A percentile compares a stretch with the other conserved stretches of the same genome.
These are phyloP conservation scores for Exophiala dermatitidis DNA, from an alignment of 2,329 filamentous ascomycete genomes.

Conservation along the genomic window DNA sequence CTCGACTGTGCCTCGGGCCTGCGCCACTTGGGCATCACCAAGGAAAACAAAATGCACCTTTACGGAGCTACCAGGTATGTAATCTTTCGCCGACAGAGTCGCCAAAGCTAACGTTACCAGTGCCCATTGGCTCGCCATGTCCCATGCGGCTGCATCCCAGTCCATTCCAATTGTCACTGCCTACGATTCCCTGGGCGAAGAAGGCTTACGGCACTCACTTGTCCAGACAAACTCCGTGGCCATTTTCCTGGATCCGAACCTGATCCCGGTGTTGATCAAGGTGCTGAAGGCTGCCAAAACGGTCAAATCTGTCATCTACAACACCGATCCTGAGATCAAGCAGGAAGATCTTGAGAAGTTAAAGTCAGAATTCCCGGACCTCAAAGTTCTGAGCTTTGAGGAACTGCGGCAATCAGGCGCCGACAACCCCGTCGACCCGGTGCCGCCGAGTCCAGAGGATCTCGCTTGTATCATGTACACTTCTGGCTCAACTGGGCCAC, in stretches of 20 bases:
- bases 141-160: constrained; percentile 72
- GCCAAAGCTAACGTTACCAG: constrained; percentile 38
- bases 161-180: constrained; percentile 80
- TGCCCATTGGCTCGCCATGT: constrained; percentile 74
- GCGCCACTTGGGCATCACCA: constrained; percentile 63
- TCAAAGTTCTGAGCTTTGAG: constrained; percentile 47
- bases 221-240: constrained; percentile 30
- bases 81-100: neutral
- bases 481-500: constrained; percentile 75
- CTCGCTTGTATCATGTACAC: constrained; percentile 71
- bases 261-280: constrained; percentile 45
- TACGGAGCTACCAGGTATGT: constrained; percentile 73
- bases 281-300: constrained; percentile 48
- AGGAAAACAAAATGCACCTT: constrained; percentile 65
- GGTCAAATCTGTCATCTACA: constrained; percentile 49
- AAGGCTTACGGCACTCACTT: constrained; percentile 32
- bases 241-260: constrained; percentile 33
- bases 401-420: constrained; percentile 47
- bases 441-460: constrained; percentile 63
- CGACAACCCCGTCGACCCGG: constrained; percentile 60
- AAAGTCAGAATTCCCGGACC: constrained; percentile 43
- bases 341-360: constrained; percentile 46
- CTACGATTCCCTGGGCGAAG: constrained; percentile 34
- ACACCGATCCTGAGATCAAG: constrained; percentile 44
- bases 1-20: constrained; percentile 65